Evolutionary conservation across 768 basidiomycete species (phyloP).

Genomic region (Collybiopsis luxurians): DNA sequence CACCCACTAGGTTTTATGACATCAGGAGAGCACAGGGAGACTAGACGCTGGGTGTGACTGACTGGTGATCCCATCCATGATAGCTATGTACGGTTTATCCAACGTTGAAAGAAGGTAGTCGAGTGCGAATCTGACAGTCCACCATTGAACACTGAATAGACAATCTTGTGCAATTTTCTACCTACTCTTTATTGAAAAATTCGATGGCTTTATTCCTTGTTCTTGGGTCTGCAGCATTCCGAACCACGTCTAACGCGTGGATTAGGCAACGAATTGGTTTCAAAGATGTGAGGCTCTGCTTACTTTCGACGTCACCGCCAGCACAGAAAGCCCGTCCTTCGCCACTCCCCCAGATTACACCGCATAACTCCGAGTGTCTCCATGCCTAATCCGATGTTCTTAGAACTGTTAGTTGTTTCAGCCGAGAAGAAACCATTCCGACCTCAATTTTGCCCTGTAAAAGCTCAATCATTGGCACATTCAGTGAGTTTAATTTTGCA

Average conservation of each 20-base stretch:
- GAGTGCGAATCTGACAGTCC: conserved; percentile 63
- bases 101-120: conserved; percentile 70
- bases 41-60: conserved; percentile 27
- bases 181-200: conserved; percentile 90
- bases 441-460: conserved; percentile 79
- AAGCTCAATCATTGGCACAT: conserved; percentile 70
- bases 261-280: background rate
- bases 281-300: conserved; percentile 25
- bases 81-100: conserved; percentile 84
- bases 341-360: conserved; percentile 71
- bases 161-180: conserved; percentile 13
- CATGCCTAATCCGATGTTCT: conserved; percentile 52
- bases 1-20: conserved; percentile 68
- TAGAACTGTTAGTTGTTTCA: background rate
- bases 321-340: conserved; percentile 83
- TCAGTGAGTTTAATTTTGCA: conserved; percentile 77
- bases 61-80: conserved; percentile 94
- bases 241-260: conserved; percentile 48
- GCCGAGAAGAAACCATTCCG: background rate
- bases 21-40: conserved; percentile 7
- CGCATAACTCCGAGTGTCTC: conserved; percentile 66
- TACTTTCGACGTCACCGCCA: conserved; percentile 92
- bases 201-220: conserved; percentile 67
- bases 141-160: background rate
- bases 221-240: conserved; percentile 43